Conservation (phyloP, 2,329 filamentous ascomycete species). For the Hymenoscyphus scutula region DNA sequence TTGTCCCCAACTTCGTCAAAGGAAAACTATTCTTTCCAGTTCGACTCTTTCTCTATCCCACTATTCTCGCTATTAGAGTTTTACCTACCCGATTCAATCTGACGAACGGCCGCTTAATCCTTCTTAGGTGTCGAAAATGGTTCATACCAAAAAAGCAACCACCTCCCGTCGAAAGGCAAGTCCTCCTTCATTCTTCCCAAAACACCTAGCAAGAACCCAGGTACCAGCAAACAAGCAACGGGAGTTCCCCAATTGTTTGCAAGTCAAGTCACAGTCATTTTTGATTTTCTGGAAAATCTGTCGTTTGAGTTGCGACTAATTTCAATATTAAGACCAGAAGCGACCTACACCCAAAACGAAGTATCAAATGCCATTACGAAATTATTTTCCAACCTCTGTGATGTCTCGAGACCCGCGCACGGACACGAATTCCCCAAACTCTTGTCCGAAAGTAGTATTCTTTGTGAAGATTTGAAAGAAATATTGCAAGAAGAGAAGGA, state of each 20-base stretch:
- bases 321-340: not conserved
- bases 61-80: not conserved
- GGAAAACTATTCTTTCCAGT: not conserved
- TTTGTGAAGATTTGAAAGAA: not conserved
- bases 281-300: no score
- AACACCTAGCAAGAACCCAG: no score
- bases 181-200: not conserved
- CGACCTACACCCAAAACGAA: not conserved
- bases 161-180: not conserved
- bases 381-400: not conserved
- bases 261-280: no score
- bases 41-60: not conserved
- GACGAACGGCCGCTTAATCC: not conserved
- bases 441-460: not conserved
- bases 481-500: not conserved
- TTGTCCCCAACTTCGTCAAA: not conserved
- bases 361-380: not conserved
- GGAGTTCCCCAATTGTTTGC: no score
- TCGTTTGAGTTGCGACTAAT: not conserved
- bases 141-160: not conserved
- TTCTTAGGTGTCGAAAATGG: not conserved
- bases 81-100: not conserved
- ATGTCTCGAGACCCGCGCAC: not conserved
- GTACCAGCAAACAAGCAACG: no score
- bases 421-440: not conserved